Percentiles rank a stretch among this genome's conserved stretches.
These are phyloP conservation scores for Silene conica DNA, from an alignment of 148 eudicot genomes.

Conservation along the genomic window DNA sequence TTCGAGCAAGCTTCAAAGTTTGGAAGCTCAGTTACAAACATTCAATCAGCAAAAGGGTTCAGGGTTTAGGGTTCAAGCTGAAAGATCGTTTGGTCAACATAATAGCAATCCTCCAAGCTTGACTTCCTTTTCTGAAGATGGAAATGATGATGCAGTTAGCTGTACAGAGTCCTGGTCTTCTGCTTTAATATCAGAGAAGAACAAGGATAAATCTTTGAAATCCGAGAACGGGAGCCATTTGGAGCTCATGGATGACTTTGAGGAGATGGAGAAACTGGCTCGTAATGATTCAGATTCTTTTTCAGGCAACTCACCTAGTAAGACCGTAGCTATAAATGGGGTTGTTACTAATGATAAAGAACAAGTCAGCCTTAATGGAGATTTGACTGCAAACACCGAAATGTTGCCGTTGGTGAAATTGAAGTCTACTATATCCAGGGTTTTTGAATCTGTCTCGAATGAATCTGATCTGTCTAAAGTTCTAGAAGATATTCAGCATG, in stretches of 20 bases:
- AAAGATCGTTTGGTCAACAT: background rate
- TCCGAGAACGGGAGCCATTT: conserved; percentile 57
- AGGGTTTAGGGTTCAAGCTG: background rate
- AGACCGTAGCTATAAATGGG: background rate
- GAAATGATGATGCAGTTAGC: conserved; percentile 71
- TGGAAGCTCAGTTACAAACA: conserved; percentile 61
- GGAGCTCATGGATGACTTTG: conserved; percentile 97
- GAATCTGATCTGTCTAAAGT: conserved; percentile 51
- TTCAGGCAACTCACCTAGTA: background rate
- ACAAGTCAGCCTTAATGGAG: background rate
- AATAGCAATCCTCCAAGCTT: too few species aligned
- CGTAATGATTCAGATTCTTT: conserved; percentile 19
- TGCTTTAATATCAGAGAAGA: conserved; percentile 40
- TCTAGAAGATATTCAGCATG: conserved; percentile 50
- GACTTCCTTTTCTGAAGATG: conserved; percentile 59
- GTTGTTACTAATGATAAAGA: background rate
- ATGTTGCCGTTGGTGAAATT: conserved; percentile 38
- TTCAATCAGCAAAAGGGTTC: conserved; percentile 39
- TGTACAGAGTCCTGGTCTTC: conserved; percentile 84
- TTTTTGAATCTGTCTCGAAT: conserved; percentile 51
- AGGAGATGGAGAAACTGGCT: conserved; percentile 99
- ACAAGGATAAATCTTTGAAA: conserved; percentile 42
- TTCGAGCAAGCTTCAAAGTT: conserved; percentile 72
- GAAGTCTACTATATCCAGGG: conserved; percentile 48
- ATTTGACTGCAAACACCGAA: conserved; percentile 11